phyloP scores from a whole-genome alignment of 148 eudicot genomes.

The Oxyria digyna region DNA sequence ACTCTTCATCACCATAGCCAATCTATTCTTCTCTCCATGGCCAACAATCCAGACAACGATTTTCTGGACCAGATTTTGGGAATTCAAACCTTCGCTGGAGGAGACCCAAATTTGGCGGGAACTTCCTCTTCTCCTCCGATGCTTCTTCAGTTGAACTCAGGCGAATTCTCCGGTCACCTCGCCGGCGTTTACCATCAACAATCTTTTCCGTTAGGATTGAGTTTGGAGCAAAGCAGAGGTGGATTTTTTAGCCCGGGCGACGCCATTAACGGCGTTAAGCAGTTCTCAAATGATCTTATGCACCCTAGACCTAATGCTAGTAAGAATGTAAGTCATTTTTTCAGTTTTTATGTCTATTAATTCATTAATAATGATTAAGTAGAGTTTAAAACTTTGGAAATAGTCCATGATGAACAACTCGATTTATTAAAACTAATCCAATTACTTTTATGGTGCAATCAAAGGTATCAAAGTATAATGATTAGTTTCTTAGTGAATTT shows the following conservation, averaged over 20 bases:
- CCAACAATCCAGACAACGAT: constrained; percentile 30
- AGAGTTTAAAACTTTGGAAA: too few species aligned
- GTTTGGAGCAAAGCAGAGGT: constrained; percentile 33
- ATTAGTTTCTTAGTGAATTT: too few species aligned
- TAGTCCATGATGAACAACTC: too few species aligned
- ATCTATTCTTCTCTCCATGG: constrained; percentile 11
- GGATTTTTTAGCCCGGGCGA: constrained; percentile 24
- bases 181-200: constrained; percentile 14
- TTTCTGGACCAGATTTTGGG: constrained; percentile 38
- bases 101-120: constrained; percentile 26
- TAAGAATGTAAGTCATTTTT: constrained; percentile 6
- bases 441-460: too few species aligned
- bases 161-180: constrained; percentile 18
- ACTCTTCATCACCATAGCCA: background rate
- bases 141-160: constrained; percentile 32
- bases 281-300: constrained; percentile 22
- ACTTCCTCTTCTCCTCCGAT: constrained; percentile 16
- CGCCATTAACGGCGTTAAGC: constrained; percentile 21
- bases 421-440: too few species aligned
- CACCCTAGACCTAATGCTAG: constrained; percentile 20
- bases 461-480: too few species aligned
- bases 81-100: constrained; percentile 16
- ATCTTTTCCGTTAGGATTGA: constrained; percentile 32
- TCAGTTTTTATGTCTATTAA: background rate
- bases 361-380: too few species aligned